Evolutionary conservation across 177 flowering plant genomes (phyloP), one percentile per base, ranked within the genome.

Genomic region (Vitis hybrid): DNA sequence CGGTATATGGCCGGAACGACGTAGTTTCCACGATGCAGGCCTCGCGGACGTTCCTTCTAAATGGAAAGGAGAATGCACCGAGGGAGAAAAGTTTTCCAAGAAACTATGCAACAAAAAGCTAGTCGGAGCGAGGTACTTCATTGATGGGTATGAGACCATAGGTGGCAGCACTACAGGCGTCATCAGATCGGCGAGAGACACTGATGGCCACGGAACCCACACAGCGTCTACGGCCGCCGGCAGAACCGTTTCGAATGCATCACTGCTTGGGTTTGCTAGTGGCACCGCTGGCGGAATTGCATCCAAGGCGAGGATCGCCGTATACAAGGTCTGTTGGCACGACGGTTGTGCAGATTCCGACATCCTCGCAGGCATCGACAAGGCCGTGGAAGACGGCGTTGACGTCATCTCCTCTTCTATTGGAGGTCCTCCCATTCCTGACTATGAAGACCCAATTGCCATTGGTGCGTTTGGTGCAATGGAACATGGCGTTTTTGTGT

Each of bases 181-280:
- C 1, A 18, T 67, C 15, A 67, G 59, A 34, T 87, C 89, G 0
- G 60, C 88, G 0, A 70, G 86, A 32, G 91, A 89, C 48, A 18
- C 70, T 6, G 60, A 68, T 1, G 91, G 93, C 3, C 93, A 89
- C 52, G 93, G 93, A 0, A 87, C 89, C 3, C 93, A 89, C 78
- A 86, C 89, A 2, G 87, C 91, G 0, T 87, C 91, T 1, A 89
- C 86, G 0, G 89, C 88, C 0, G 93, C 88, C 2, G 91, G 93
- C 1, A 51, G 83, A 1, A 48, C 23, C 0, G 86, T 83, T 0
- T 1, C 1, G 0, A 51, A 76, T 5, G 91, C 89, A 1, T 77
- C 82, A 6, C 56, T 87, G 11, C 51, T 78, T 2, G 87, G 83
- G 0, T 82, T 23, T 21, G 91, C 91, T 1, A 2, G 11, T 3